phyloP scores from a whole-genome alignment of 345 rosid genomes.

The Aquilaria sinensis region DNA sequence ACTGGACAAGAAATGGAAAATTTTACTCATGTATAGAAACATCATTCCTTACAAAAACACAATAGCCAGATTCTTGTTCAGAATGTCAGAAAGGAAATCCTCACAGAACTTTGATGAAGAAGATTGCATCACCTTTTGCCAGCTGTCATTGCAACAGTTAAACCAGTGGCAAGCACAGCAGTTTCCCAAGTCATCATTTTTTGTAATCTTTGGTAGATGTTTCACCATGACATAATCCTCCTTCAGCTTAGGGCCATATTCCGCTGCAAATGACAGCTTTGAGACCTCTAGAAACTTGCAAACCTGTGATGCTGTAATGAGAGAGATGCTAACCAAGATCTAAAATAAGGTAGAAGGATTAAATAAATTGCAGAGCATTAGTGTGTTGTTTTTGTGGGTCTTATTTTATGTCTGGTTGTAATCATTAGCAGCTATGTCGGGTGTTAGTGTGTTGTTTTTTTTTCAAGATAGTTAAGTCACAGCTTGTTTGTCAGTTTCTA shows the following conservation, averaged over 20 bases:
- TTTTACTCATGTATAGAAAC: no score
- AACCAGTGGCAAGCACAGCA: slow-evolving; percentile 78
- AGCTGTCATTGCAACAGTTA: slow-evolving; percentile 89
- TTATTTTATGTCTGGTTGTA: not conserved
- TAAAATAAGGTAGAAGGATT: slow-evolving; percentile 6
- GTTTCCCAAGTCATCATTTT: slow-evolving; percentile 47
- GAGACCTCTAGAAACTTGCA: slow-evolving; percentile 99
- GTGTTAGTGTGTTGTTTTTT: no score
- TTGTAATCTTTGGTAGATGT: slow-evolving; percentile 74
- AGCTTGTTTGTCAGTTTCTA: no score
- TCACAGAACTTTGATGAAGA: slow-evolving; percentile 6
- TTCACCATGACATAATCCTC: slow-evolving; percentile 91
- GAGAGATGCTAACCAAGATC: slow-evolving; percentile 19
- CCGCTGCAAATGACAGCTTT: slow-evolving; percentile 81
- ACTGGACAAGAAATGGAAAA: no score
- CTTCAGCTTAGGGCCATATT: slow-evolving; percentile 96
- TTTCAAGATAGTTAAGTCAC: no score
- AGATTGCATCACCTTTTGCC: slow-evolving; percentile 78
- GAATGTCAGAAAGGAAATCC: no score
- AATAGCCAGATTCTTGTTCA: no score
- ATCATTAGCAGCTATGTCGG: no score
- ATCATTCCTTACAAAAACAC: no score
- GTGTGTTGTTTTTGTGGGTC: no score
- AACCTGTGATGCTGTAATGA: slow-evolving; percentile 48
- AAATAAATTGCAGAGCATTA: not conserved